Evolutionary conservation across 2,329 filamentous ascomycete genomes (phyloP).

Genomic region (Ophiosphaerella korrae): DNA sequence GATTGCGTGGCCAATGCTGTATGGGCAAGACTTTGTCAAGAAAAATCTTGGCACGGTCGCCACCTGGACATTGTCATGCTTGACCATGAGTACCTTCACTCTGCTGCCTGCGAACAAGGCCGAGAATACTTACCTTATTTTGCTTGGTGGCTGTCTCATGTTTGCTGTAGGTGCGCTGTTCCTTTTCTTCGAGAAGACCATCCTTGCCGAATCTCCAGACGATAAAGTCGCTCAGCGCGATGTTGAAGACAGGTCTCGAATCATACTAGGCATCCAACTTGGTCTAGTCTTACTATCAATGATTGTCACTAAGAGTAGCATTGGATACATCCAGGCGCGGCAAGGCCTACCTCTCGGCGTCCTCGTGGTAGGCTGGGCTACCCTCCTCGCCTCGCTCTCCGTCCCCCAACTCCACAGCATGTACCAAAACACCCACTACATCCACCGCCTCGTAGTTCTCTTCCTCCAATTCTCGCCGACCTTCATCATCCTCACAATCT

Average conservation of each 20-base stretch:
- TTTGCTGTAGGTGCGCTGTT: slow-evolving; percentile 76
- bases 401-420: slow-evolving; percentile 82
- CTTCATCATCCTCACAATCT: slow-evolving; percentile 95
- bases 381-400: slow-evolving; percentile 74
- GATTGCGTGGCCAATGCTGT: slow-evolving; percentile 75
- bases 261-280: slow-evolving; percentile 70
- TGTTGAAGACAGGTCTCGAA: slow-evolving; percentile 58
- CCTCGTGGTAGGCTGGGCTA: slow-evolving; percentile 82
- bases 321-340: slow-evolving; percentile 83
- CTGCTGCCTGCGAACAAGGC: slow-evolving; percentile 84
- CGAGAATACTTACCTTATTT: slow-evolving; percentile 74
- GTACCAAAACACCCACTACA: slow-evolving; percentile 82
- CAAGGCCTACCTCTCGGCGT: slow-evolving; percentile 85
- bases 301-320: slow-evolving; percentile 83
- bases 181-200: slow-evolving; percentile 74
- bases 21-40: slow-evolving; percentile 74
- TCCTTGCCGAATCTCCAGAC: slow-evolving; percentile 52
- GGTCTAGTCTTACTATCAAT: slow-evolving; percentile 82
- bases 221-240: slow-evolving; percentile 31
- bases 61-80: slow-evolving; percentile 77
- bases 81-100: slow-evolving; percentile 88
- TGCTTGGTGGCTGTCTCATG: slow-evolving; percentile 80
- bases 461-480: slow-evolving; percentile 92
- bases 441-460: slow-evolving; percentile 85
- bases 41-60: slow-evolving; percentile 67